These are phyloP conservation scores for Fraxinus nigra DNA, from an alignment of 305 asterid species.

Conservation along the genomic window DNA sequence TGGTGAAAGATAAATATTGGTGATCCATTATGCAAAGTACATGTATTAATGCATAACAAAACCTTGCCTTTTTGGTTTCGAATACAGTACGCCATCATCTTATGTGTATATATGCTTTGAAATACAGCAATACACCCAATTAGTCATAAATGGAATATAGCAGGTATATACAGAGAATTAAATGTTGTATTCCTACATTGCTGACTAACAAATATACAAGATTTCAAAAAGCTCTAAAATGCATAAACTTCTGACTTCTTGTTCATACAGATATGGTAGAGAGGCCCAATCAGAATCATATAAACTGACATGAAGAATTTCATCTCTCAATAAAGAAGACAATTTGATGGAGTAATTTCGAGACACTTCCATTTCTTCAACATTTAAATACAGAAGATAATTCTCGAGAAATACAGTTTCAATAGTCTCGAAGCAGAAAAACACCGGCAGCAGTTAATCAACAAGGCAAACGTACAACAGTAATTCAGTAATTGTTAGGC, in stretches of 20 bases:
- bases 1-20: not conserved
- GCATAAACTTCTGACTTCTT: not conserved
- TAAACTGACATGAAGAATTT: not conserved
- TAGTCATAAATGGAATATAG: not conserved
- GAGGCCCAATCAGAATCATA: not conserved
- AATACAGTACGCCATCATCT: not conserved
- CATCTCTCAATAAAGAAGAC: not conserved
- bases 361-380: not conserved
- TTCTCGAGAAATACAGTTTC: conserved; percentile 7
- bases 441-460: not conserved
- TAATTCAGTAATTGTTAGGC: not conserved
- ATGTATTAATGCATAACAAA: not conserved
- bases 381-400: not conserved
- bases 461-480: not conserved
- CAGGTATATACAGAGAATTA: not conserved
- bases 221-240: not conserved
- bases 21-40: not conserved
- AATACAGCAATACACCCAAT: not conserved
- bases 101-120: not conserved
- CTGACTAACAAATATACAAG: not conserved
- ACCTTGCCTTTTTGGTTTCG: not conserved
- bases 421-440: not conserved
- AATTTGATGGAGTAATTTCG: not conserved
- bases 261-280: not conserved
- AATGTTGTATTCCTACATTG: not conserved